Conservation (phyloP, 2,329 filamentous ascomycete genomes). For the Mariannaea elegans region DNA sequence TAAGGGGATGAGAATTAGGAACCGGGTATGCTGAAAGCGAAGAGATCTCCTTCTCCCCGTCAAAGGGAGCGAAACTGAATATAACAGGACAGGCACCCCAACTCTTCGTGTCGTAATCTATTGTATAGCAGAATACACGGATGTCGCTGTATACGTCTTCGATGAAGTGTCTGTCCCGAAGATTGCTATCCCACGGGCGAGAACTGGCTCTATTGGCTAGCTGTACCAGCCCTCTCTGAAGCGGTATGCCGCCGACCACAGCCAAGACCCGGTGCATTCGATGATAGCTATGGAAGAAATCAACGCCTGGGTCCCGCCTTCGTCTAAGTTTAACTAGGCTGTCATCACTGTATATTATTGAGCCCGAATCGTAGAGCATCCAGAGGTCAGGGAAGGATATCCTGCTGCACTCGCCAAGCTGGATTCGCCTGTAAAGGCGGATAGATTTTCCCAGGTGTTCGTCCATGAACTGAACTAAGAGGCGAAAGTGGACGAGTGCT, state of each 20-base stretch:
- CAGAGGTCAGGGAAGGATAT: background rate
- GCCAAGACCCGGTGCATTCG: background rate
- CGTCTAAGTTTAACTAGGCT: background rate
- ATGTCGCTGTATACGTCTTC: background rate
- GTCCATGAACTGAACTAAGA: background rate
- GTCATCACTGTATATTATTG: background rate
- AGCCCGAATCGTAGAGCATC: conserved; percentile 1
- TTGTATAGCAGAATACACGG: background rate
- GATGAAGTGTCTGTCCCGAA: background rate
- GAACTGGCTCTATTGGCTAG: background rate
- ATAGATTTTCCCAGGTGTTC: background rate
- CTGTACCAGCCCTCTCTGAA: background rate
- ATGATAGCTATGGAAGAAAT: background rate
- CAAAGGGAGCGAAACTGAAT: background rate
- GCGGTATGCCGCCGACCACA: background rate
- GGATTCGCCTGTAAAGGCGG: background rate
- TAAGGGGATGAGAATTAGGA: background rate
- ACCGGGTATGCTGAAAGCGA: background rate
- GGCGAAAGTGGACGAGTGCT: background rate
- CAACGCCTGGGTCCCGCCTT: background rate
- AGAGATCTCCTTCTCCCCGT: background rate
- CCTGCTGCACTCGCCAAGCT: background rate
- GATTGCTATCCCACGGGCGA: background rate
- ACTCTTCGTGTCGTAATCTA: background rate
- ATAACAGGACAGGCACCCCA: background rate